Base-by-base conservation (phyloP, 306 rosid species). In the Hylodesmum podocarpum region DNA sequence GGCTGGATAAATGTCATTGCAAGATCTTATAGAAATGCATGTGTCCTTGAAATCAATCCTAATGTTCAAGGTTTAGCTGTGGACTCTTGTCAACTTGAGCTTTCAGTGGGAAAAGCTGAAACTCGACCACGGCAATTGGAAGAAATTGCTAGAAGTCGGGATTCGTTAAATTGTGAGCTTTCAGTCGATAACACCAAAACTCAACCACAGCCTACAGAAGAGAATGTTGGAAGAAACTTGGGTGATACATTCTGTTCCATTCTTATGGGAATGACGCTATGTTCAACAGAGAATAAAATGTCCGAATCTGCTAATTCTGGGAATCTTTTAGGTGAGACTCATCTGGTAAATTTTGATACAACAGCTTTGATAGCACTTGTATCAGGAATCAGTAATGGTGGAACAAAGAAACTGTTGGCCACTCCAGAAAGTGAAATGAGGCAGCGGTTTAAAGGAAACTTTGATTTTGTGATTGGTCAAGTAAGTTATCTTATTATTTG, bases 291-390 rank as follows among this genome's bases (percentile, higher is more conserved):
- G 13, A 59, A 21, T 13, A 53, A 71, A 69, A 70, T 24, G 34
- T 71, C 41, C 53, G 87, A 54, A 50, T 68, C 77, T 5, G 3
- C 63, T 0, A 80, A 69, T 13, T 18, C 79, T 19, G 57, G 64
- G 46, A 54, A 25, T 41, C 61, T 54, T 36, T 58, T 81, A 76
- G 80, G 66, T 61, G 85, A 82, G 46, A 82, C 70, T 59, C 81
- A 90, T 76, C 66, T 87, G 46, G 72, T 92, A 24, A 90, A 94
- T 75, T 90, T 92, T 74, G 97, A 90, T 83, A 94, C 98, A n/a
- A 94, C 97, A 16, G 88, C 98, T 64, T 81, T 94, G 88, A 89
- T 94, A 83, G 98, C 98, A 51, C 75, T 88, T 66, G 91, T 94
- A 8, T 89, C 98, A 3, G 96, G 90, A 55, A 94, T 90, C 58